A percentile compares a stretch with the other conserved stretches of the same genome.
Evolutionary conservation across 1,139 yeast genomes (phyloP).

Genomic region (Kodamaea alishanica): DNA sequence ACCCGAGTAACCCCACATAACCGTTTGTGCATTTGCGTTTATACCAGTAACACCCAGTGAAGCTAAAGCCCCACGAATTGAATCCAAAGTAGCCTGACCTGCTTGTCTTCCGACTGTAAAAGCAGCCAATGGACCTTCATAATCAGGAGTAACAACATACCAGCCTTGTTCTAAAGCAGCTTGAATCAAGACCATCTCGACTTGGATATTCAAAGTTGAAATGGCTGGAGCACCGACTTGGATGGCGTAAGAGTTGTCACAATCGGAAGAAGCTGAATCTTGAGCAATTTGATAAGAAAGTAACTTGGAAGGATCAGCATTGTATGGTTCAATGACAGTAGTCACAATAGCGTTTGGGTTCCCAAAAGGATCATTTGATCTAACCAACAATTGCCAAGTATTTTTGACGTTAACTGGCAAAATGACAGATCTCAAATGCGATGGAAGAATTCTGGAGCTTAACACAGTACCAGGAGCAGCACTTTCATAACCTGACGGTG

Average conservation of each 20-base stretch:
- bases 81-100: slow-evolving; percentile 27
- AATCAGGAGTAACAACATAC: slow-evolving; percentile 32
- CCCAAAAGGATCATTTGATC: slow-evolving; percentile 31
- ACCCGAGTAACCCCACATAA: slow-evolving; percentile 37
- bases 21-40: slow-evolving; percentile 20
- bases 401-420: slow-evolving; percentile 13
- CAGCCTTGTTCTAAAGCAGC: slow-evolving; percentile 26
- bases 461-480: slow-evolving; percentile 23
- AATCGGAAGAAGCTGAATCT: slow-evolving; percentile 28
- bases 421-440: slow-evolving; percentile 15
- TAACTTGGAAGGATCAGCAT: slow-evolving; percentile 26
- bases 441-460: slow-evolving; percentile 22
- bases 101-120: slow-evolving; percentile 30
- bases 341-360: slow-evolving; percentile 29
- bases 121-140: slow-evolving; percentile 28
- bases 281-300: slow-evolving; percentile 34
- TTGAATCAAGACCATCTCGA: slow-evolving; percentile 21
- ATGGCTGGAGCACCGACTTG: slow-evolving; percentile 14
- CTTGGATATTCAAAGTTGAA: slow-evolving; percentile 17
- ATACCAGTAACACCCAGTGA: slow-evolving; percentile 24
- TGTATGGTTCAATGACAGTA: slow-evolving; percentile 31
- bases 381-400: slow-evolving; percentile 31
- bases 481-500: slow-evolving; percentile 24
- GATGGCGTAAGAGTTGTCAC: slow-evolving; percentile 33
- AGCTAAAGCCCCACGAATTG: slow-evolving; percentile 23